Base-by-base conservation (phyloP, 2,329 filamentous ascomycete genomes). In the Aureobasidium namibiae region DNA sequence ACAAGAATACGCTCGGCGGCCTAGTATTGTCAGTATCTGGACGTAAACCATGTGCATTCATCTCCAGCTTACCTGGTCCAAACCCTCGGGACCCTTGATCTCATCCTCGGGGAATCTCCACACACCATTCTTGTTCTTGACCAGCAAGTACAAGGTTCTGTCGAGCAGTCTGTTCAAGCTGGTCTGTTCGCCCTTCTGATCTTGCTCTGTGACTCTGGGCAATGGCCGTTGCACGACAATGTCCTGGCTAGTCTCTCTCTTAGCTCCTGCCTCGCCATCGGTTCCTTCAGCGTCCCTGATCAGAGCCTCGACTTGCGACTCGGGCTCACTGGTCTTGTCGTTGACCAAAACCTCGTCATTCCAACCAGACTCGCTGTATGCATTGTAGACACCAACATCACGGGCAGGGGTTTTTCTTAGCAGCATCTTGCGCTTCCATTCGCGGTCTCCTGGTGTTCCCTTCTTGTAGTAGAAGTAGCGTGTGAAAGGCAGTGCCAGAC, bases 381-480 rank as follows among this genome's bases (percentile, higher is more conserved):
- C 87, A 67, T 87, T 85, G 79, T 96, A 96, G 54, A 83, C 78
- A 61, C 92, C 92, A 64, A 96, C 84, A 73, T 97, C 92, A 70
- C 90, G 85, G 48, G 89, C 87, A 7, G 90, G 82, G 8, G 89
- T 87, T 67, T 85, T 82, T 60, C 92, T 87, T 71, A 90, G 87
- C 66, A 80, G 80, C 63, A 90, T 82, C 76, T 95, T 95, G 70
- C 90, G 82, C 73, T 92, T 89, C 90, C 91, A 97, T 76, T 96
- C 92, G 53, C 90, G 79, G 65, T 92, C 89, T 9, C 84, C 81
- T 1, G 91, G 87, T 11, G 92, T 95, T 70, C 90, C 89, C 66
- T 86, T 86, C 79, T 95, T 95, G 82, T 92, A 95, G 81, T 95
- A 99, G 76, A 97, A 94, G 72, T 89, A 89, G 65, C 89, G 85